Conservation (phyloP, 139 green algal genomes). For the Closterium sp. region DNA sequence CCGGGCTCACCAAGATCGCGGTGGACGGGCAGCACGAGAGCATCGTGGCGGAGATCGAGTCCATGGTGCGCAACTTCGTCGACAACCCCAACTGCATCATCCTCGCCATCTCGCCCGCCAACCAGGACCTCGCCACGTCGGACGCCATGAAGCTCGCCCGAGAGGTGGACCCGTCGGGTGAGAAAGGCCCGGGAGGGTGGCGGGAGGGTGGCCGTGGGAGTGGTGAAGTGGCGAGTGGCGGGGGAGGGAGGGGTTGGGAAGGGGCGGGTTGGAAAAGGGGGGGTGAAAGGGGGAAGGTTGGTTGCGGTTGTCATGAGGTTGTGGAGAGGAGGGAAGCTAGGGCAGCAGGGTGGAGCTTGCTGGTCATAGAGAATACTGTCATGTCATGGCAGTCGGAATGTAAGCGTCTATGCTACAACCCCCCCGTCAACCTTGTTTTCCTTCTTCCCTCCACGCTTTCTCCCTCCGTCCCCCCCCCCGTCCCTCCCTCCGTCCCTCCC, state of each 20-base stretch:
- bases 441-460: neutral
- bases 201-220: neutral
- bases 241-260: neutral
- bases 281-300: neutral
- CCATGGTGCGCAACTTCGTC: slow-evolving; percentile 72
- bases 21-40: slow-evolving; percentile 60
- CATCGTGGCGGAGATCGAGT: slow-evolving; percentile 91
- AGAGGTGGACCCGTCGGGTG: slow-evolving; percentile 48
- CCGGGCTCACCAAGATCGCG: slow-evolving; percentile 92
- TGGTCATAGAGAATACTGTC: neutral
- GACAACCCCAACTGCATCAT: slow-evolving; percentile 51
- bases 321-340: neutral
- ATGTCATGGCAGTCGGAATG: neutral
- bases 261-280: no score
- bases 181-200: slow-evolving; percentile 25
- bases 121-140: slow-evolving; percentile 55
- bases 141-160: slow-evolving; percentile 51
- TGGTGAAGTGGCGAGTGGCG: neutral
- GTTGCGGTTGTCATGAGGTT: neutral
- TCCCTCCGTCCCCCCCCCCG: neutral
- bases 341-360: neutral
- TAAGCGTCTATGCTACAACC: neutral
- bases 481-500: neutral
- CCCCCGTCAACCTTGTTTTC: neutral
- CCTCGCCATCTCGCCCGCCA: slow-evolving; percentile 56